Evolutionary conservation across 805 yeast species (phyloP), one percentile per base, ranked within the genome.

Genomic region (Candida ipomoeae): DNA sequence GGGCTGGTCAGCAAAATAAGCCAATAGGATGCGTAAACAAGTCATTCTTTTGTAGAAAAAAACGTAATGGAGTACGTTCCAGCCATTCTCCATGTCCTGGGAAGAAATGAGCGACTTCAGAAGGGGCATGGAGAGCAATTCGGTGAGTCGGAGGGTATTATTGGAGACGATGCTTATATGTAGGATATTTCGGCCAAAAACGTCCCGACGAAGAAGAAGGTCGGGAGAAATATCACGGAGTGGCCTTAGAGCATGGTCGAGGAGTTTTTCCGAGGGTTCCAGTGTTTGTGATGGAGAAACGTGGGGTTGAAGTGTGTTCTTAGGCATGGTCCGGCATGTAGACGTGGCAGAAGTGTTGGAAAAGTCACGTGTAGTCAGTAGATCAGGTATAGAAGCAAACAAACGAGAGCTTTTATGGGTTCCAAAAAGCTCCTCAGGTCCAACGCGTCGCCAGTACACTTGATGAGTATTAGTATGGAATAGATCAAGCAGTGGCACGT

Each of bases 61-160:
- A 3, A 89, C 81, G 52, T 82, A 79, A 64, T 91, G 97, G 29
- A 91, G 70, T 23, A 89, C 81, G 40, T 87, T 86, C 85, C 95
- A 90, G 1, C 89, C 86, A 61, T 81, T 88, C 65, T 90, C 97
- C 47, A 70, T 71, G 64, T 91, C 97, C 2, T 72, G 66, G 0
- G 67, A 57, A 2, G 75, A 56, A 48, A 74, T 37, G 1, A 69
- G 52, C n/a, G 48, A 44, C 45, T 82, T 81, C 20, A 79, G 60
- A 15, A 76, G 74, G 7, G 77, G 73, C 54, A 78, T 76, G 47
- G 71, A 73, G 37, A 85, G 64, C 6, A 86, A 55, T 20, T 69
- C 69, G 7, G 66, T 59, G 15, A 87, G 66, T 23, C 73, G 61
- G 49, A 78, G 81, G 44, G 67, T 62, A 43, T 81, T 69, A 53